A percentile compares a stretch with the other conserved stretches of the same genome.
These are phyloP conservation scores for Paulownia fortunei DNA, from an alignment of 257 asterid genomes.

Conservation along the genomic window DNA sequence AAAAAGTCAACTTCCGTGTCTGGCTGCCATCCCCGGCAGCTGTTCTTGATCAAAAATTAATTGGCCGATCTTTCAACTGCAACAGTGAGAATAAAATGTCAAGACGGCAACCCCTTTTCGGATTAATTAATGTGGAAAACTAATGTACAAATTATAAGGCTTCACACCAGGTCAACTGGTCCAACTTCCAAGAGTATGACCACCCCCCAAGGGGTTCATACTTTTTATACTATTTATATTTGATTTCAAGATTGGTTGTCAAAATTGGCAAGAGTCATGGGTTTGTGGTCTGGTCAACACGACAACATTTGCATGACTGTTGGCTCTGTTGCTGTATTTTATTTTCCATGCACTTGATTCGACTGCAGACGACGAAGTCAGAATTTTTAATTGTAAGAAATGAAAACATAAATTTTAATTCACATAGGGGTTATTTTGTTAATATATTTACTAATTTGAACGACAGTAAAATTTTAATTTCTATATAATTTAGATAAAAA, in stretches of 20 bases:
- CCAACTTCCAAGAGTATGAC: background rate
- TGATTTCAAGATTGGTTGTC: background rate
- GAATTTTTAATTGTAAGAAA: too few species aligned
- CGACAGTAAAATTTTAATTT: background rate
- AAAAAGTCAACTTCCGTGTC: too few species aligned
- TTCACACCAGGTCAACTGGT: background rate
- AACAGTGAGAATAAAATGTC: background rate
- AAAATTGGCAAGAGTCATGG: constrained; percentile 19
- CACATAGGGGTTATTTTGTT: too few species aligned
- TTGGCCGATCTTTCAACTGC: constrained; percentile 6
- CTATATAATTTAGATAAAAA: background rate
- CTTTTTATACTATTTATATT: background rate
- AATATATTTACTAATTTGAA: too few species aligned
- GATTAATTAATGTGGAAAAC: background rate
- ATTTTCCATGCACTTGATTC: background rate
- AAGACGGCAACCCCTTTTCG: background rate
- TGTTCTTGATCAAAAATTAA: background rate
- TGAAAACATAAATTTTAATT: too few species aligned
- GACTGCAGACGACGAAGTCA: too few species aligned
- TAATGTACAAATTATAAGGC: background rate
- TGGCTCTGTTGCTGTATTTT: background rate
- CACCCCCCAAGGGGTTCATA: background rate
- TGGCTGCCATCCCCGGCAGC: too few species aligned
- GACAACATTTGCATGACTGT: background rate
- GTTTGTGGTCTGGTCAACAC: background rate